Base-by-base conservation (phyloP, 2,329 filamentous ascomycete genomes). In the Aspergillus glaucus region DNA sequence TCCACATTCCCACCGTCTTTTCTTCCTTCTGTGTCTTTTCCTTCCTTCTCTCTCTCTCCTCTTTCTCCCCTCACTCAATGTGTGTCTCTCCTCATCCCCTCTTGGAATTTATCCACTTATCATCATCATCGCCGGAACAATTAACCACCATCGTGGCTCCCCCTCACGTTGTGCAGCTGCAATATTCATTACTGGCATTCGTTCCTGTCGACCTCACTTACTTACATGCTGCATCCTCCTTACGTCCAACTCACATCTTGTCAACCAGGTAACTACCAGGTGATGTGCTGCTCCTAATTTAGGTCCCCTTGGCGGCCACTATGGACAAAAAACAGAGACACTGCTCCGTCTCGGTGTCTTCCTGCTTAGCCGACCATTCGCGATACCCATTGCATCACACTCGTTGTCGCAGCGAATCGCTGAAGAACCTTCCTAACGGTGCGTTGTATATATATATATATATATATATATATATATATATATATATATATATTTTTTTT, bases 381-480 rank as follows among this genome's bases (percentile, higher is more conserved):
- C 49, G 57, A 55, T 61, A 65, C 59, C 57, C 54, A 39, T 48
- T 61, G 47, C 46, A 57, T 19, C 50, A 49, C 21, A 37, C 58
- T 30, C 48, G 51, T 17, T 40, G 54, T 19, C 50, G 44, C 45
- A 48, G 52, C 43, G 45, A 54, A 15, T 58, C 58, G 19, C 47
- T 56, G 19, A 58, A 52, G 48, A 46, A 47, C 47, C 55, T 49
- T 45, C 44, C 55, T 1, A 57, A 54, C 44, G 10, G 21, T 44
- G 17, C 19, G 28, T 15, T 15, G 15, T 15, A 15, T 15, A 15
- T 15, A 15, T 15, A 15, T 15, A 15, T 15, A 15, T 15, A 15
- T 15, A 15, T 15, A 15, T 15, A 15, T 15, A 15, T 15, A 15
- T 15, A 15, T 15, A 15, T 15, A 15, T 15, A 15, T 15, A 15